Percentiles rank a stretch among this genome's conserved stretches.
phyloP scores from a whole-genome alignment of 768 basidiomycete species.

The Thelephora ganbajun region DNA sequence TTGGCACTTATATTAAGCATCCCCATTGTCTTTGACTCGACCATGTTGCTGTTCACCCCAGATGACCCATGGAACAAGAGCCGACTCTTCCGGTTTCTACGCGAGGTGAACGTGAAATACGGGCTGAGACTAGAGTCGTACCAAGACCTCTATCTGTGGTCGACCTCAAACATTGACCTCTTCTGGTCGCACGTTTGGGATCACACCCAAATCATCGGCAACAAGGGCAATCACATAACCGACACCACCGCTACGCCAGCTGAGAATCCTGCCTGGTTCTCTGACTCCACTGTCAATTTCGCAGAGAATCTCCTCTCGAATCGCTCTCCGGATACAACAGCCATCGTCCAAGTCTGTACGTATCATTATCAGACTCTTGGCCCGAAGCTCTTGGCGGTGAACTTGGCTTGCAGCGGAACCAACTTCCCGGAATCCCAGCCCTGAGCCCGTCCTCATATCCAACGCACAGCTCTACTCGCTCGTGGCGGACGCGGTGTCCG shows the following conservation, averaged over 20 bases:
- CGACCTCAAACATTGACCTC: conserved; percentile 36
- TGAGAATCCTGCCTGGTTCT: conserved; percentile 61
- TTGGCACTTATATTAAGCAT: too few relatives aligned
- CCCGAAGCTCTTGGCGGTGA: conserved; percentile 29
- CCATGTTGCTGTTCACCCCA: conserved; percentile 28
- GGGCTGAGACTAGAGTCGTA: conserved; percentile 36
- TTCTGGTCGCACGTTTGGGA: conserved; percentile 78
- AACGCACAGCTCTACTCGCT: conserved; percentile 45
- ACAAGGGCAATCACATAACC: conserved; percentile 47
- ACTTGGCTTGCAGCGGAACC: conserved; percentile 38
- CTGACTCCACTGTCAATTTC: conserved; percentile 55
- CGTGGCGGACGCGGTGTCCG: conserved; percentile 44
- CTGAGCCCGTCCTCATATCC: conserved; percentile 30
- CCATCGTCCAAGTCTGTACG: conserved; percentile 59
- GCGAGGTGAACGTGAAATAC: conserved; percentile 33
- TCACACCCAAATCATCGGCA: conserved; percentile 41
- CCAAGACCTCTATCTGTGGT: conserved; percentile 56
- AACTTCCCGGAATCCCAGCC: conserved; percentile 30
- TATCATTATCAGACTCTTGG: conserved; percentile 52
- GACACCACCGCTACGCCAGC: conserved; percentile 38
- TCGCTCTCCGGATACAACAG: conserved; percentile 41
- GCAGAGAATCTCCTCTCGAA: conserved; percentile 67
- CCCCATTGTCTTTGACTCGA: too few relatives aligned
- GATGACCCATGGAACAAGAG: conserved; percentile 22
- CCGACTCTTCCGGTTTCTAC: conserved; percentile 34